Base-by-base conservation (phyloP, 345 rosid genomes). In the Linum tenue region DNA sequence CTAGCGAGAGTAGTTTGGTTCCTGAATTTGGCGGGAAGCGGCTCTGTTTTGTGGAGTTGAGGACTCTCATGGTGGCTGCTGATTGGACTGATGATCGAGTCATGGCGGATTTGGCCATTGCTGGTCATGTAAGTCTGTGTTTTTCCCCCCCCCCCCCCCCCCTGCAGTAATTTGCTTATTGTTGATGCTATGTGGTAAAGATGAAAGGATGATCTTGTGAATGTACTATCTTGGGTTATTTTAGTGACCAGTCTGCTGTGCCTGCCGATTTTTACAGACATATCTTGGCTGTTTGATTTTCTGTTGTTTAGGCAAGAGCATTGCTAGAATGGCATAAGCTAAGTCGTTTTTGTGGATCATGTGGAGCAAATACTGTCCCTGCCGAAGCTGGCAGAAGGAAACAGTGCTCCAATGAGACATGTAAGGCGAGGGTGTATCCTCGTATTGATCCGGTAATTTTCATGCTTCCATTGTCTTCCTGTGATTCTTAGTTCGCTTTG, bases 1-100 rank as follows among this genome's bases (percentile, higher is more conserved):
- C 83, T 22, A 81, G 63, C 38, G 85, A 72, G 63, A 59, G 56
- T 64, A 69, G 72, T 51, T 36, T 77, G 77, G 82, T 77, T 70
- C 37, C 82, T 73, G 89, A 80, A 44, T 69, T 77, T 50, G 80
- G 68, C n/a, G 69, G 66, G 39, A 75, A 69, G 69, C 75, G 75
- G 51, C 59, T 84, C 35, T 88, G 87, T 66, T 92, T 92, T 76
- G 87, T 90, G 35, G 98, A 92, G 80, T 76, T 92, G 65, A 80
- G 98, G 70, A 92, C 97, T 3, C 70, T 90, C 1, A 90, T 92
- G 98, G 96, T 92, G 62, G 98, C 96, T 59, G 81, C 92, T 57
- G 98, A 92, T 81, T 90, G 98, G 98, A 77, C 83, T 56, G 80
- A 92, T 76, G 78, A 81, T 60, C 64, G 62, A 55, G 84, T 84